Evolutionary conservation across 306 rosid genomes (phyloP).

Genomic region (Vigna hirtella): DNA sequence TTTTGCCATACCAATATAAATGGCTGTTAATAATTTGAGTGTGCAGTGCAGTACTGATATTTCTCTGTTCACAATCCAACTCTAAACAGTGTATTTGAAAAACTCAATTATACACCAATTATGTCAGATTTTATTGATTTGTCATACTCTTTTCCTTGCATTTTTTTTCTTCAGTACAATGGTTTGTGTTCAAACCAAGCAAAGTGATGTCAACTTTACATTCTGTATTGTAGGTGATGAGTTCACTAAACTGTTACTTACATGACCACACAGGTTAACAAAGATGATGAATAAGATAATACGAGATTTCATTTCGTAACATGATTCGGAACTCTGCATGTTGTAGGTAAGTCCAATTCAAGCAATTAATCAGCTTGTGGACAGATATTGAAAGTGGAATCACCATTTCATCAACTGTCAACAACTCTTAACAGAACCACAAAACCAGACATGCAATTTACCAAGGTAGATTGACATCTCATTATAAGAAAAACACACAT

Average conservation of each 20-base stretch:
- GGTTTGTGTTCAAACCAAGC: background rate
- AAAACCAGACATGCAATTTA: background rate
- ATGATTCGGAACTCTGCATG: background rate
- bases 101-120: slow-evolving; percentile 8
- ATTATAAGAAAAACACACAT: background rate
- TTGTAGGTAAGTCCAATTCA: slow-evolving; percentile 36
- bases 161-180: background rate
- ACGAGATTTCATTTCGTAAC: background rate
- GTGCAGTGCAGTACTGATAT: background rate
- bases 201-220: slow-evolving; percentile 1
- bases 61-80: background rate
- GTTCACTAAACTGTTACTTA: background rate
- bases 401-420: slow-evolving; percentile 26
- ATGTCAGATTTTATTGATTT: slow-evolving; percentile 1
- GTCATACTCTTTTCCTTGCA: slow-evolving; percentile 20
- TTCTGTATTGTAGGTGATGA: slow-evolving; percentile 14
- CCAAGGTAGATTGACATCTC: background rate
- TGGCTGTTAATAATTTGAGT: background rate
- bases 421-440: slow-evolving; percentile 2
- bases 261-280: slow-evolving; percentile 7
- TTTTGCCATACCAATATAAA: no score
- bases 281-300: background rate
- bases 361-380: slow-evolving; percentile 38
- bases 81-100: background rate
- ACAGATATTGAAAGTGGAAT: slow-evolving; percentile 17